These are phyloP conservation scores for Tricholoma hemisulphureum DNA, from an alignment of 768 basidiomycete genomes.

Conservation along the genomic window DNA sequence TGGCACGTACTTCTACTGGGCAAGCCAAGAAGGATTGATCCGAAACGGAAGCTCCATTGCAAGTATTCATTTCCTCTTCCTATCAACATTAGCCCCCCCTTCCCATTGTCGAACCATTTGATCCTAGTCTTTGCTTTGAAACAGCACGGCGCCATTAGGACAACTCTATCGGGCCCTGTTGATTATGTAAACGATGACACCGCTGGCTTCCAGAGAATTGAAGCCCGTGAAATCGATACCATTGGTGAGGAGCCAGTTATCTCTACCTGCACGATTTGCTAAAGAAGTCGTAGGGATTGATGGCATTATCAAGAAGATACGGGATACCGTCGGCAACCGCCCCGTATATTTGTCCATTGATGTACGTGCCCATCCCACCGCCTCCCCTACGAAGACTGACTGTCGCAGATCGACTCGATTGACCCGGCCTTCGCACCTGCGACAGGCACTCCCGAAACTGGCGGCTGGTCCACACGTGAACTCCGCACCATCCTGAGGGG, in stretches of 20 bases:
- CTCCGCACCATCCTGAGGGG: slow-evolving; percentile 74
- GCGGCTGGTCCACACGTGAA: slow-evolving; percentile 83
- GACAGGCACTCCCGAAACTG: slow-evolving; percentile 83
- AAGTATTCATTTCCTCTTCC: slow-evolving; percentile 51
- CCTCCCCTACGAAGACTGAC: slow-evolving; percentile 2
- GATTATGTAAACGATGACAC: slow-evolving; percentile 78
- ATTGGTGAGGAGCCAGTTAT: slow-evolving; percentile 53
- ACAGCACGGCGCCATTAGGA: slow-evolving; percentile 85
- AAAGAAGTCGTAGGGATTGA: slow-evolving; percentile 47
- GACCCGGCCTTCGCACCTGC: slow-evolving; percentile 83
- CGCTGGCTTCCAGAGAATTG: slow-evolving; percentile 79
- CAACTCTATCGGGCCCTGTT: slow-evolving; percentile 72
- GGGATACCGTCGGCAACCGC: slow-evolving; percentile 66
- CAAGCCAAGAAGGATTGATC: slow-evolving; percentile 78
- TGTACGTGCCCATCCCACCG: slow-evolving; percentile 37
- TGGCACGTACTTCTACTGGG: slow-evolving; percentile 91
- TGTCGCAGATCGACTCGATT: slow-evolving; percentile 65
- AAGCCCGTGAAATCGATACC: slow-evolving; percentile 82
- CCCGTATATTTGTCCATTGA: slow-evolving; percentile 83
- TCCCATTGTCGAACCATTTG: slow-evolving; percentile 41
- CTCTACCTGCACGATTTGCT: background rate
- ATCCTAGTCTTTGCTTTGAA: slow-evolving; percentile 66
- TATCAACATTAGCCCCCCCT: slow-evolving; percentile 17
- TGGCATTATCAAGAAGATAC: slow-evolving; percentile 80
- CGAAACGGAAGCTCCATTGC: slow-evolving; percentile 77